These are phyloP conservation scores for Adansonia madagascariensis DNA, from an alignment of 441 rosid species.

Conservation along the genomic window DNA sequence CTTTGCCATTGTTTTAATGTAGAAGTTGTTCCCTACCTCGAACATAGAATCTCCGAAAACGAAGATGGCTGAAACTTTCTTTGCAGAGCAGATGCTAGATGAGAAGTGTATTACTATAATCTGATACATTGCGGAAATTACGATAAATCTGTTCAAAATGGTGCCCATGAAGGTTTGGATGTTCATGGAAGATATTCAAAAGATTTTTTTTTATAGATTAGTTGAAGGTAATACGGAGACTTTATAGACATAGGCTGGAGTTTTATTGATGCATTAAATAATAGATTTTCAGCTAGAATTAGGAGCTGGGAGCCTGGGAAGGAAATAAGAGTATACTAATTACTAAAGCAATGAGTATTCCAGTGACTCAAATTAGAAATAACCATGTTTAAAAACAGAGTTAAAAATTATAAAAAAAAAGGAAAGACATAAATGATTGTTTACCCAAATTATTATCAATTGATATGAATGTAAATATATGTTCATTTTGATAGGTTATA, in stretches of 20 bases:
- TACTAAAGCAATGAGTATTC: neutral
- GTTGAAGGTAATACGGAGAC: neutral
- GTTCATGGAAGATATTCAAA: neutral
- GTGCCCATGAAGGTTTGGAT: neutral
- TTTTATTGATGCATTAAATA: neutral
- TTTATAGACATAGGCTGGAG: neutral
- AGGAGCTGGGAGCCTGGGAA: neutral
- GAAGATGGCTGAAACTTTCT: slow-evolving; percentile 18
- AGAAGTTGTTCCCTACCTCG: slow-evolving; percentile 26
- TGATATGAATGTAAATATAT: neutral
- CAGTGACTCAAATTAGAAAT: neutral
- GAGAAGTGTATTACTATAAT: neutral
- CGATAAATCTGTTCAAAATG: neutral
- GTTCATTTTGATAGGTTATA: neutral
- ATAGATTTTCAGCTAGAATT: neutral
- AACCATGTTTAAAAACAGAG: neutral
- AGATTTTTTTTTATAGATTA: neutral
- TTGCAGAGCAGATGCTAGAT: slow-evolving; percentile 5
- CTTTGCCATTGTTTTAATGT: slow-evolving; percentile 9
- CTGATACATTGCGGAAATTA: neutral
- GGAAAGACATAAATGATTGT: neutral
- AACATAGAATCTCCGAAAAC: slow-evolving; percentile 26
- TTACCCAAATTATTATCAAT: neutral
- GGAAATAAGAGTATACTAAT: neutral
- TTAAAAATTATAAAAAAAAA: too few species aligned